A percentile compares a stretch with the other conserved stretches of the same genome.
Conservation (phyloP, 805 yeast genomes). For the Suhomyces pyralidae region DNA sequence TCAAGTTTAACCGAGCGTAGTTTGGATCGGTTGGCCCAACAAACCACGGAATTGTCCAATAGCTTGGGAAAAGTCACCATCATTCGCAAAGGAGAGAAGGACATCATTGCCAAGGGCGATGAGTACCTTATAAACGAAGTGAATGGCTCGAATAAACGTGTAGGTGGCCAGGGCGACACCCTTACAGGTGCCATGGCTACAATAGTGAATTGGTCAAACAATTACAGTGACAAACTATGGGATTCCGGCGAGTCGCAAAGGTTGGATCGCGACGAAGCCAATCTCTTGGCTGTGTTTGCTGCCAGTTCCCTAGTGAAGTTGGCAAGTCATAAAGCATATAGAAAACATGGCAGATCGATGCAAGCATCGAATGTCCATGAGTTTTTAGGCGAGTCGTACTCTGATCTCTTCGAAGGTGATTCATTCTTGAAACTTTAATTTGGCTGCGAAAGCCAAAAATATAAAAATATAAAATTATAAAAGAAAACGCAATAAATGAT, state of each 20-base stretch:
- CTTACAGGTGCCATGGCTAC: conserved; percentile 84
- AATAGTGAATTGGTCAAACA: conserved; percentile 72
- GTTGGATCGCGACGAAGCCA: conserved; percentile 17
- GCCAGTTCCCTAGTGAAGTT: conserved; percentile 66
- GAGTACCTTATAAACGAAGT: conserved; percentile 41
- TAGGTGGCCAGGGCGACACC: conserved; percentile 97
- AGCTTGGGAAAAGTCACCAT: conserved; percentile 56
- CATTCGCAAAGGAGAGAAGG: conserved; percentile 71
- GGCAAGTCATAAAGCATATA: conserved; percentile 65
- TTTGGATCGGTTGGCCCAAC: not conserved
- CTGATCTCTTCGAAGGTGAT: conserved; percentile 28
- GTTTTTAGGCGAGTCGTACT: conserved; percentile 61
- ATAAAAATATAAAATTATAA: not conserved
- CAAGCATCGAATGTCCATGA: conserved; percentile 80
- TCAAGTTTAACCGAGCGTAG: conserved; percentile 9
- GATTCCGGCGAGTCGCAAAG: not conserved
- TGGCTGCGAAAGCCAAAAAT: not conserved
- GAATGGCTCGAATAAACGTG: conserved; percentile 72
- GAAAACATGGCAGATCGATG: conserved; percentile 68
- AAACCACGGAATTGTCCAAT: conserved; percentile 35
- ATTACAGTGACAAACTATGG: conserved; percentile 63
- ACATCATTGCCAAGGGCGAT: conserved; percentile 56
- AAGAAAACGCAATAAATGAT: not conserved
- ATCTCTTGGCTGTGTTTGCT: conserved; percentile 61
- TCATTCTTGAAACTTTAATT: conserved; percentile 2